Base-by-base conservation (phyloP, 1,284 basidiomycete genomes). In the Apiotrichum laibachii region DNA sequence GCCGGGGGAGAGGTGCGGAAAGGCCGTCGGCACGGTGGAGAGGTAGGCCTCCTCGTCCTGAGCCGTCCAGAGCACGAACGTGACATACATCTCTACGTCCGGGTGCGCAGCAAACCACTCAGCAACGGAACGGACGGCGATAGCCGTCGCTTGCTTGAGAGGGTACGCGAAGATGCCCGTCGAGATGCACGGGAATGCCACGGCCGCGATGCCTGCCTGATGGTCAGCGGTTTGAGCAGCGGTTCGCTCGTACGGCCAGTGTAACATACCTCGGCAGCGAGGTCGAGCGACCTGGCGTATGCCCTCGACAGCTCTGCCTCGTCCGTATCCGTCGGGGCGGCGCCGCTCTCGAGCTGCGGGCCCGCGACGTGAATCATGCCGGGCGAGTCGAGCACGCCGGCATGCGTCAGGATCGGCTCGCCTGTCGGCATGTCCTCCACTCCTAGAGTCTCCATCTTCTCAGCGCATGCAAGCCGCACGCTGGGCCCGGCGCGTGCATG, bases 181-280 rank as follows among this genome's bases (percentile, higher is more conserved):
- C 13, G 64, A 63, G 21, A 63, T 60, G 53, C 62, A 63, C 3
- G 58, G 52, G 47, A 66, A 53, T 5, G 55, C 62, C 16, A 60
- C 53, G 1, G 59, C 39, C 11, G 53, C 34, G 44, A 64, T 54
- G 52, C n/a, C 21, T 1, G 53, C 43, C 16, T 57, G n/a, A 11
- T 43, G 45, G 54, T 21, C 18, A 40, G 34, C 9, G 26, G 5
- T 35, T 6, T 35, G 13, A 8, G 34, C 33, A 15, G 12, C n/a
- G 16, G 19, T 33, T n/a, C 5, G 34, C 8, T 37, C 4, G 33
- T 16, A 7, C 11, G 31, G 13, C n/a, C 3, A 35, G 42, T 10
- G 9, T 10, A 19, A n/a, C 42, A 2, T 18, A 43, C 42, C 42
- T 43, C 19, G 9, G 42, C 42, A 21, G n/a, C 42, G n/a, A 19